Evolutionary conservation across 495 filamentous ascomycete species (phyloP).

Genomic region (Bacidia rubella): DNA sequence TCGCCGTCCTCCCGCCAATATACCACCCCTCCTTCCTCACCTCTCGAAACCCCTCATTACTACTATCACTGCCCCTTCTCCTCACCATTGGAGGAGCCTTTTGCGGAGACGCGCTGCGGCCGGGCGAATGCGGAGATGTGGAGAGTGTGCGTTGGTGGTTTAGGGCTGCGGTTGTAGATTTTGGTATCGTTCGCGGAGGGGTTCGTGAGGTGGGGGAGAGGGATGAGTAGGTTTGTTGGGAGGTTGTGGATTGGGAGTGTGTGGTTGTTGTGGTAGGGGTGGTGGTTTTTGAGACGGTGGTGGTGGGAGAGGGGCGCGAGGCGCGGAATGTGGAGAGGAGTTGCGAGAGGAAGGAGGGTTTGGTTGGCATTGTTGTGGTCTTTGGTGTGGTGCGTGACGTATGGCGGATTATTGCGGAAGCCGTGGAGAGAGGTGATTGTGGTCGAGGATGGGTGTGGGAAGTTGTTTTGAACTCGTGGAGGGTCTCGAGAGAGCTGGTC

Average conservation of each 20-base stretch:
- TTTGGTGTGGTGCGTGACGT: not conserved
- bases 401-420: not conserved
- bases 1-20: conserved; percentile 73
- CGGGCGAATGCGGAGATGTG: conserved; percentile 9
- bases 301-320: no score
- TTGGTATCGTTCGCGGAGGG: no score
- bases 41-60: conserved; percentile 59
- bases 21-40: conserved; percentile 50
- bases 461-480: not conserved
- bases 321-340: conserved; percentile 75
- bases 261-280: conserved; percentile 17
- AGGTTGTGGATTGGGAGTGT: conserved; percentile 12
- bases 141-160: conserved; percentile 23
- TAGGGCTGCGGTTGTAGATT: conserved; percentile 31
- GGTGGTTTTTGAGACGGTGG: conserved; percentile 15
- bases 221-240: conserved; percentile 15
- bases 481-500: not conserved
- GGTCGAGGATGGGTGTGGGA: not conserved
- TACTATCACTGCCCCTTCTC: conserved; percentile 65
- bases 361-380: conserved; percentile 45
- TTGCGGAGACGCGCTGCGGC: conserved; percentile 26
- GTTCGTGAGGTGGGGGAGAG: conserved; percentile 19
- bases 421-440: not conserved
- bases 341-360: conserved; percentile 73
- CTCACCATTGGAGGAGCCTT: conserved; percentile 35